Base-by-base conservation (phyloP, 2,329 filamentous ascomycete genomes). In the Colletotrichum brevisporum region DNA sequence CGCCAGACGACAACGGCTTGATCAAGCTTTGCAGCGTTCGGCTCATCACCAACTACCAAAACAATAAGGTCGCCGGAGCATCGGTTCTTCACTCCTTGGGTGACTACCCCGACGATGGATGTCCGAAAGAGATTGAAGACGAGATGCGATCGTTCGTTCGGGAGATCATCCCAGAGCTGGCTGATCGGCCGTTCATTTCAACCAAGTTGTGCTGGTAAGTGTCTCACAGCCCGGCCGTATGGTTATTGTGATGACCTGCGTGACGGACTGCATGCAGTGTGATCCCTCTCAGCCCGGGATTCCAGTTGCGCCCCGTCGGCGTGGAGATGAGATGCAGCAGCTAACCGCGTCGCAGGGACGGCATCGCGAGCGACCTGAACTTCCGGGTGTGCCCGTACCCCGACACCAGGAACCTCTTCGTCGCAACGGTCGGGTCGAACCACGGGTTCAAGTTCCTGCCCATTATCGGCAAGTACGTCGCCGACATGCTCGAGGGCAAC, bases 1-100 rank as follows among this genome's bases (percentile, higher is more conserved):
- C 89, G 43, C 85, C 86, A 1, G 86, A 88, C 3, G 80, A 78
- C 45, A 73, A 79, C 24, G 73, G 79, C 2, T 68, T 86, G 48
- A 81, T 89, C 61, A 89, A 89, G 73, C 78, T 89, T 62, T 87
- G 86, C 27, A 81, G 86, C 43, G 85, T 88, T 71, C 84, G 83
- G 1, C 83, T 82, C 57, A 85, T 88, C 4, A 88, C 87, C 68
- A 81, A 82, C 64, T 85, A 82, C 69, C 79, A 80, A 2, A 78
- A 77, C 50, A 69, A 63, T 26, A 15, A 41, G 16, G 50, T 70
- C 2, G 71, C 74, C 0, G 73, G 72, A 0, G 61, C 72, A 4
- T 75, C 73, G 0, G 54, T 75, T 27, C 48, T 67, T 4, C 73
- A 73, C 26, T 75, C 73, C 4, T 41, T 73, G 12, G 73, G 67